These are phyloP conservation scores for Cryomyces minteri DNA, from an alignment of 495 filamentous ascomycete species.

Conservation along the genomic window DNA sequence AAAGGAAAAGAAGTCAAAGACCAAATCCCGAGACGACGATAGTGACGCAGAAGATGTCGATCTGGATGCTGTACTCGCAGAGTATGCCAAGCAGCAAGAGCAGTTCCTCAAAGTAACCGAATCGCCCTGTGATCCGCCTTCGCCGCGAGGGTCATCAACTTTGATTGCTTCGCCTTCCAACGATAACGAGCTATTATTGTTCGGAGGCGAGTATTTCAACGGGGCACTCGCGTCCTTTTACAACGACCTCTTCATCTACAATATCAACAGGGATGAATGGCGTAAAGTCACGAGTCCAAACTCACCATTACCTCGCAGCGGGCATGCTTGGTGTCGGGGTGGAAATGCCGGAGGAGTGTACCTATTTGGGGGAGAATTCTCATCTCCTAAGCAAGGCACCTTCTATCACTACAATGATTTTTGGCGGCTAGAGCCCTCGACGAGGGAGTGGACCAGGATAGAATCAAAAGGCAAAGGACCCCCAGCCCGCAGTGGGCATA, in stretches of 20 bases:
- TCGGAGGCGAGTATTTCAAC: conserved; percentile 64
- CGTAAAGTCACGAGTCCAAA: conserved; percentile 75
- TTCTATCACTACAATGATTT: conserved; percentile 99
- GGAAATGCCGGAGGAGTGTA: conserved; percentile 76
- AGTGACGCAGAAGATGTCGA: conserved; percentile 86
- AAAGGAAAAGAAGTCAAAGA: conserved; percentile 43
- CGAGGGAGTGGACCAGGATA: conserved; percentile 75
- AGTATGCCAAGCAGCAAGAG: conserved; percentile 66
- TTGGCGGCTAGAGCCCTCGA: conserved; percentile 70
- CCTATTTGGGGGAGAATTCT: conserved; percentile 74
- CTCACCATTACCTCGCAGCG: conserved; percentile 74
- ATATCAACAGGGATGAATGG: conserved; percentile 78
- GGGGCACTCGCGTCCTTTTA: conserved; percentile 43
- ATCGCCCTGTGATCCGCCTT: conserved; percentile 51
- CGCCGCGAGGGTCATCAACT: conserved; percentile 57
- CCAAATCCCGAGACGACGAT: conserved; percentile 38
- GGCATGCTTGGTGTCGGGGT: conserved; percentile 81
- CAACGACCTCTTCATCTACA: conserved; percentile 71
- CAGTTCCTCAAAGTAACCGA: conserved; percentile 89
- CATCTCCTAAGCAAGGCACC: conserved; percentile 83
- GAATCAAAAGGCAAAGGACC: conserved; percentile 78
- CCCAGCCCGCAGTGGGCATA: conserved; percentile 78
- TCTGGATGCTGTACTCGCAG: conserved; percentile 86
- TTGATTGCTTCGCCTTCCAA: conserved; percentile 71
- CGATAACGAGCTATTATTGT: conserved; percentile 76